Base-by-base conservation (phyloP, 2,329 filamentous ascomycete species). In the Penicillium sp. region DNA sequence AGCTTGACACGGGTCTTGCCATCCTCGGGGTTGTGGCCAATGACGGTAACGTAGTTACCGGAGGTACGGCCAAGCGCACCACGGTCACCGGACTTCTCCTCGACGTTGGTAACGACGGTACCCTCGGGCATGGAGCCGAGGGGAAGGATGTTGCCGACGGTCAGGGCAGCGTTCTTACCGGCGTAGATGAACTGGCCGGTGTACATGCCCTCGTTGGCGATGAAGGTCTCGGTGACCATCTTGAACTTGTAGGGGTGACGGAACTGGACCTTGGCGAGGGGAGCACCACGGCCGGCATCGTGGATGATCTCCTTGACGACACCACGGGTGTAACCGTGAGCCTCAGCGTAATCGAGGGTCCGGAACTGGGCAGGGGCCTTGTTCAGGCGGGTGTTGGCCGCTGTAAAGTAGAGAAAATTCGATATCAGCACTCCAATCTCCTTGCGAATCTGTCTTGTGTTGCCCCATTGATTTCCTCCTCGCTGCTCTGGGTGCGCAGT, bases 181-280 rank as follows among this genome's bases (percentile, higher is more conserved):
- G 93, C 94, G 82, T 99, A 99, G 88, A 99, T 91, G 86, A 99
- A 99, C 82, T 99, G 94, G 78, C 94, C 94, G 68, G 94, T 97
- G 90, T 97, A 99, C 92, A 97, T 97, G 84, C 94, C 94, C 85
- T 97, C 94, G 83, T 97, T 99, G 81, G 94, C 94, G 77, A 99
- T 99, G 88, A 99, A 97, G 70, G 94, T 99, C 88, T 99, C 92
- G 79, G 89, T 93, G 78, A 91, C 83, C 78, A 92, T 88, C 88
- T 96, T 96, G 89, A 90, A 97, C 80, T 87, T 86, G 89, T 99
- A 99, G 73, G 94, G 91, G 81, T 96, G 90, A 73, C 94, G 92
- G 90, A 99, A 99, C 72, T 86, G 82, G 75, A 99, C 92, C 81
- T 90, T 91, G 78, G 94, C 94, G 76, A 99, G 90, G 72, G 94